Evolutionary conservation across 2,329 filamentous ascomycete species (phyloP).

Genomic region (Venturia nashicola): DNA sequence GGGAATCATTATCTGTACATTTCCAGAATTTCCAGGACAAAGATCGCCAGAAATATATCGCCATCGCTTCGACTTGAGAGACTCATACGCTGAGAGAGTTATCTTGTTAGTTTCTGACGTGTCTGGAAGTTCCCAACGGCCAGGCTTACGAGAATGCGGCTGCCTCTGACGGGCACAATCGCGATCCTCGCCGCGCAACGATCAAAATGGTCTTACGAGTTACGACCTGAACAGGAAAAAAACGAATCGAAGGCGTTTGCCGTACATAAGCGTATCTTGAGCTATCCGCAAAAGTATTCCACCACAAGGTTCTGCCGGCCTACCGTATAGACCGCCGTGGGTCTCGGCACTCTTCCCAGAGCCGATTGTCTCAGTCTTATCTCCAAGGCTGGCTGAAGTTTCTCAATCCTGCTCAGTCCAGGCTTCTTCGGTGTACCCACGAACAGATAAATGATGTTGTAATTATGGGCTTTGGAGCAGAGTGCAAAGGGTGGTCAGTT

Average conservation of each 20-base stretch:
- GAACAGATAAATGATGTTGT: background rate
- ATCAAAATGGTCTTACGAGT: background rate
- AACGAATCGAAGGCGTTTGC: background rate
- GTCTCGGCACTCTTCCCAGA: background rate
- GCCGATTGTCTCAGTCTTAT: background rate
- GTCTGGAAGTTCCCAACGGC: background rate
- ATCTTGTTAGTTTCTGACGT: background rate
- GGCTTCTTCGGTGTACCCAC: background rate
- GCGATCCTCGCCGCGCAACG: background rate
- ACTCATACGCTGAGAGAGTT: background rate
- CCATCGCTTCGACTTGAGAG: background rate
- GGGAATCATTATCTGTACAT: background rate
- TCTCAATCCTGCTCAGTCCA: background rate
- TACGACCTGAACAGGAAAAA: background rate
- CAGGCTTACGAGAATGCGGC: background rate
- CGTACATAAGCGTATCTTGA: background rate
- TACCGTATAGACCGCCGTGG: background rate
- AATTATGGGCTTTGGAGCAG: background rate
- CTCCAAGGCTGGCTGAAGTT: background rate
- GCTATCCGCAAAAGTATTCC: background rate
- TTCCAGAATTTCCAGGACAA: background rate
- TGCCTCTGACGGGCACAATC: background rate
- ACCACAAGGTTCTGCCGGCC: background rate
- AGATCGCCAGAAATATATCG: background rate
- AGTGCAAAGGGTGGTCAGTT: background rate